Conservation (phyloP, 768 basidiomycete species). For the Mycena maculata region DNA sequence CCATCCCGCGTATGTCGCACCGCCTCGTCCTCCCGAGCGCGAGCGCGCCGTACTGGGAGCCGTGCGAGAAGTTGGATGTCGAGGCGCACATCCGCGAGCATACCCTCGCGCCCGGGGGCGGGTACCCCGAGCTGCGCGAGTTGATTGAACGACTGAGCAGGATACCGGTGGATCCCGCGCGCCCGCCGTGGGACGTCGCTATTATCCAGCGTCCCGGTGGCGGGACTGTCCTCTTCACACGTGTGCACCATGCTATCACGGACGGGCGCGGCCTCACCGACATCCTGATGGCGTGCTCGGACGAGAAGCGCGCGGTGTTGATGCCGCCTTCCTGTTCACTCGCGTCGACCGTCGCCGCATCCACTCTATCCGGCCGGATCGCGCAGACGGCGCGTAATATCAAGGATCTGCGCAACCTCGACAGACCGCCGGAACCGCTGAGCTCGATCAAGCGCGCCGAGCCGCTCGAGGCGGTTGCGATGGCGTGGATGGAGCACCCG, state of each 20-base stretch:
- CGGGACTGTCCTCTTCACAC: conserved; percentile 19
- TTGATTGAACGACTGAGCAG: conserved; percentile 10
- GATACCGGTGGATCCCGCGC: neutral
- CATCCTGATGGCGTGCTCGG: neutral
- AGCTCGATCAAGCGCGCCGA: conserved; percentile 15
- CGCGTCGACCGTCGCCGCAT: neutral
- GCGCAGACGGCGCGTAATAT: neutral
- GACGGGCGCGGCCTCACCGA: conserved; percentile 16
- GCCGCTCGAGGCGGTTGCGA: neutral
- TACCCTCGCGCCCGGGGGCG: conserved; percentile 6
- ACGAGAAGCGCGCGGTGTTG: neutral
- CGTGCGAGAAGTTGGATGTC: conserved; percentile 10
- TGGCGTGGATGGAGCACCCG: conserved; percentile 8
- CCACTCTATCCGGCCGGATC: neutral
- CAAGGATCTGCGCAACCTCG: conserved; percentile 12
- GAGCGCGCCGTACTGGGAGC: conserved; percentile 11
- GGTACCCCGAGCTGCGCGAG: conserved; percentile 14
- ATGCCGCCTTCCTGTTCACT: neutral
- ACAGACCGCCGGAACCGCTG: conserved; percentile 1
- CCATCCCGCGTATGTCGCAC: conserved; percentile 22
- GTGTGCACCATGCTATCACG: conserved; percentile 18
- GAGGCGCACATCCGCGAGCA: conserved; percentile 6
- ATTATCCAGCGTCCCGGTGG: conserved; percentile 8
- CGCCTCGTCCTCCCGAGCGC: conserved; percentile 9
- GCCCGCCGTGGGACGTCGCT: conserved; percentile 21